Evolutionary conservation across 768 basidiomycete species (phyloP), one percentile per base, ranked within the genome.

Genomic region (Boletus fagicola): DNA sequence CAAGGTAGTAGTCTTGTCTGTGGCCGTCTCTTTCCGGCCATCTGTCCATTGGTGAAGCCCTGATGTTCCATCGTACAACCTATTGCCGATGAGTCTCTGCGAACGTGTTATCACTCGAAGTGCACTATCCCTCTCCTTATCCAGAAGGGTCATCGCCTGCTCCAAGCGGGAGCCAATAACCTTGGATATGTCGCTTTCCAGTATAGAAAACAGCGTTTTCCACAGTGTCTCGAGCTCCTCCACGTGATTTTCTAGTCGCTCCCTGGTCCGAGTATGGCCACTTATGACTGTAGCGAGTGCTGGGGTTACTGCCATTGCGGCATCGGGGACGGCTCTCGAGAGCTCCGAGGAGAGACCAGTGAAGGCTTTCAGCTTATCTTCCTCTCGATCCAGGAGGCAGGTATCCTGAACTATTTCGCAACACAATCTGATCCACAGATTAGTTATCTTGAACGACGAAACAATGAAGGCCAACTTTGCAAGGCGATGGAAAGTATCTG

Each of bases 271-370:
- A 43, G 72, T 72, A 53, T 81, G 79, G 33, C 69, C 73, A 39
- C 72, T 66, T 56, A 77, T 70, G 26, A 82, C 74, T 38, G 77
- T 75, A 22, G 79, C 76, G 24, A 84, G 74, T 36, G 78, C 70
- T 20, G 82, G 77, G 4, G 75, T 74, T 30, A 83, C 74, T 12
- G 75, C 68, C 56, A 69, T 70, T 18, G 77, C 75, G n/a, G 77
- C 76, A 5, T 75, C 68, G 5, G 72, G 63, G 35, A 79, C 78
- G 39, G 79, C 74, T 58, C 74, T 76, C 15, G 80, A 76, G 31
- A 84, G 72, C 16, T 78, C 74, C 39, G 76, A 68, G 9, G 80
- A 80, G 48, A 84, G 71, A 35, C 79, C 76, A 3, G 75, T 80
- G 57, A 80, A 83, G 3, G 78, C 79, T 57, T 77, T 73, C 39